A percentile compares a stretch with the other conserved stretches of the same genome.
Evolutionary conservation across 257 asterid genomes (phyloP).

Genomic region (Coffea canephora): DNA sequence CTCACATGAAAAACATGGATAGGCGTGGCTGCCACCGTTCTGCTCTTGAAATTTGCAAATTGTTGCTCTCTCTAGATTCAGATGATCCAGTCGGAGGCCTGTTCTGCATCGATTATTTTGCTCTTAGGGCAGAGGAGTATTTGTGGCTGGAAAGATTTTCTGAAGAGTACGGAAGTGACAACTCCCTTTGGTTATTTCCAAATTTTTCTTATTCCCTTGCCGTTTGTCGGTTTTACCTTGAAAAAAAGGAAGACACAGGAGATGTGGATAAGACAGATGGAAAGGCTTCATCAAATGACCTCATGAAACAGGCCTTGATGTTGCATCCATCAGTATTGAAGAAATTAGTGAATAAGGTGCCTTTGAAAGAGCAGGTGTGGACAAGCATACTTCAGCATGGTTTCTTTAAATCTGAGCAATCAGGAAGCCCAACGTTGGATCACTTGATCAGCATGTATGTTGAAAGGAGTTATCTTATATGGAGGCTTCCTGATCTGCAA

Average conservation of each 20-base stretch:
- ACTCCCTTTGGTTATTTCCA: slow-evolving; percentile 89
- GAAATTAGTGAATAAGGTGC: slow-evolving; percentile 78
- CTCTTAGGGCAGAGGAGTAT: slow-evolving; percentile 83
- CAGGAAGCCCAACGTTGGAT: slow-evolving; percentile 71
- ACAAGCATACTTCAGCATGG: slow-evolving; percentile 43
- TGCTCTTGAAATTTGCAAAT: slow-evolving; percentile 89
- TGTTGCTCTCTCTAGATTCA: slow-evolving; percentile 78
- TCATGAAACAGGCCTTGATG: slow-evolving; percentile 95
- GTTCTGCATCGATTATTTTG: slow-evolving; percentile 80
- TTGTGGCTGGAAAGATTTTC: slow-evolving; percentile 77
- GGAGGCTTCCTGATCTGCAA: slow-evolving; percentile 96
- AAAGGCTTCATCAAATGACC: slow-evolving; percentile 61
- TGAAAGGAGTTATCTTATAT: slow-evolving; percentile 75
- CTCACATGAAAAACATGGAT: slow-evolving; percentile 92
- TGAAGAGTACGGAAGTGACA: slow-evolving; percentile 65
- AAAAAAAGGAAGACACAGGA: slow-evolving; percentile 31
- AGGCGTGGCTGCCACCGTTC: slow-evolving; percentile 93
- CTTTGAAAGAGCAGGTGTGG: slow-evolving; percentile 77
- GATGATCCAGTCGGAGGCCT: slow-evolving; percentile 86
- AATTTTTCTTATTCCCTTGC: slow-evolving; percentile 85
- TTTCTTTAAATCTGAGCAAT: slow-evolving; percentile 54
- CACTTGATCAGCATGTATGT: slow-evolving; percentile 76
- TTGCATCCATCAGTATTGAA: slow-evolving; percentile 76
- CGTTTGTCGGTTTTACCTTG: slow-evolving; percentile 69
- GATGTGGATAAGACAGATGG: slow-evolving; percentile 26